Conservation (phyloP, 768 basidiomycete species). For the Tylopilus sp. region DNA sequence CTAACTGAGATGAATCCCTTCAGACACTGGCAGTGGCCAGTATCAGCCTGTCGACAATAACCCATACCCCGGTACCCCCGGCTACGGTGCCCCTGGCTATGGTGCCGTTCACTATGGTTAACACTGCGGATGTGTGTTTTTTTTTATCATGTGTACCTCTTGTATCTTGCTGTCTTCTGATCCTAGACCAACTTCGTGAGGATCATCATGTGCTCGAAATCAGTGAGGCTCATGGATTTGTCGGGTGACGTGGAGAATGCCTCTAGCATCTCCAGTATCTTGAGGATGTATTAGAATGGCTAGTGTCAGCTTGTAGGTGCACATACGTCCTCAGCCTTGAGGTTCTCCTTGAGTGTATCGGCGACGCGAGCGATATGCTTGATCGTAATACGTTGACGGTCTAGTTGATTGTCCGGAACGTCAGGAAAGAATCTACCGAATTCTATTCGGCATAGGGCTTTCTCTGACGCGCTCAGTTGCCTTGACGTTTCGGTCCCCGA, state of each 20-base stretch:
- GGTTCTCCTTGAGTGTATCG: conserved; percentile 62
- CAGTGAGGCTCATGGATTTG: conserved; percentile 60
- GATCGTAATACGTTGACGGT: conserved; percentile 55
- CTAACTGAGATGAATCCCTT: not conserved
- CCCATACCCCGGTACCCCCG: conserved; percentile 7
- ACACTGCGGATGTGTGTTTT: not conserved
- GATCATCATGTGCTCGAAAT: conserved; percentile 78
- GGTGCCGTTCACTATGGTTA: conserved; percentile 29
- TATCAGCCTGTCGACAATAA: conserved; percentile 30
- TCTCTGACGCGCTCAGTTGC: conserved; percentile 51
- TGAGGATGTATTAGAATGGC: conserved; percentile 2
- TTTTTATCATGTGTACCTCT: not conserved
- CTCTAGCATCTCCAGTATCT: conserved; percentile 82
- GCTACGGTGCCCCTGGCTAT: conserved; percentile 32
- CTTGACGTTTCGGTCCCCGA: conserved; percentile 1
- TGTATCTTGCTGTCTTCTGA: not conserved
- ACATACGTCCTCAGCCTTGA: conserved; percentile 72
- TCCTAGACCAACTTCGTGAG: conserved; percentile 38
- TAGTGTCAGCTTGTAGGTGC: not conserved
- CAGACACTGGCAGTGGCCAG: conserved; percentile 38
- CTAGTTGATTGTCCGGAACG: conserved; percentile 42
- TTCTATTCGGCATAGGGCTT: conserved; percentile 49
- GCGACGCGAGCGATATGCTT: conserved; percentile 62
- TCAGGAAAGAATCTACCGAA: conserved; percentile 76
- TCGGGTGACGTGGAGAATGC: conserved; percentile 69